phyloP scores from a whole-genome alignment of 2,329 filamentous ascomycete genomes.

The Penicillium janthinellum region DNA sequence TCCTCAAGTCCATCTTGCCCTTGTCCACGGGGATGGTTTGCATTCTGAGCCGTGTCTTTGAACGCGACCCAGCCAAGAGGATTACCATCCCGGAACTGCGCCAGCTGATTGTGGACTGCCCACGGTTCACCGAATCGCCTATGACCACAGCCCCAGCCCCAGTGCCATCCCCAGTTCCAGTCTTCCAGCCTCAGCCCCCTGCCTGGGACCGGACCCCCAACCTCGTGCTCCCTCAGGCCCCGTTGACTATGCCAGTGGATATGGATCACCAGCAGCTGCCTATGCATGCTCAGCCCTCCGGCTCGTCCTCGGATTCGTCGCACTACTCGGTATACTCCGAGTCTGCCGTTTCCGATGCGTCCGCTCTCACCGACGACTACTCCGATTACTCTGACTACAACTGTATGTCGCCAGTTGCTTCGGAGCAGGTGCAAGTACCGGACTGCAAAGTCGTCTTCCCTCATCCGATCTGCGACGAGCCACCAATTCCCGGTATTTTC shows the following conservation, averaged over 20 bases:
- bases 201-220: conserved; percentile 12
- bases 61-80: conserved; percentile 77
- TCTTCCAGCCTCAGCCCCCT: conserved; percentile 33
- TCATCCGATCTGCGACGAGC: conserved; percentile 33
- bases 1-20: conserved; percentile 89
- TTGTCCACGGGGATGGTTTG: conserved; percentile 85
- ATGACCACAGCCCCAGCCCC: conserved; percentile 30
- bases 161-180: conserved; percentile 33
- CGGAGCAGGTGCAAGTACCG: conserved; percentile 34
- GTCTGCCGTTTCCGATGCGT: conserved; percentile 43
- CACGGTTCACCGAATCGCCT: conserved; percentile 63
- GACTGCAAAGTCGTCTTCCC: conserved; percentile 36
- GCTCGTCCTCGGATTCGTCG: conserved; percentile 39
- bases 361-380: conserved; percentile 44
- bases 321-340: conserved; percentile 42
- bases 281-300: conserved; percentile 40
- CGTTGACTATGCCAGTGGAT: conserved; percentile 37
- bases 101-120: conserved; percentile 73
- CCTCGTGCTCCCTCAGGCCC: conserved; percentile 39
- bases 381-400: conserved; percentile 39
- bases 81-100: conserved; percentile 81
- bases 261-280: conserved; percentile 10
- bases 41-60: conserved; percentile 85
- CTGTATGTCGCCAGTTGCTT: conserved; percentile 39
- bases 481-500: conserved; percentile 22